Evolutionary conservation across 768 basidiomycete species (phyloP), one percentile per base, ranked within the genome.

Genomic region (Rhizopogon vulgaris): DNA sequence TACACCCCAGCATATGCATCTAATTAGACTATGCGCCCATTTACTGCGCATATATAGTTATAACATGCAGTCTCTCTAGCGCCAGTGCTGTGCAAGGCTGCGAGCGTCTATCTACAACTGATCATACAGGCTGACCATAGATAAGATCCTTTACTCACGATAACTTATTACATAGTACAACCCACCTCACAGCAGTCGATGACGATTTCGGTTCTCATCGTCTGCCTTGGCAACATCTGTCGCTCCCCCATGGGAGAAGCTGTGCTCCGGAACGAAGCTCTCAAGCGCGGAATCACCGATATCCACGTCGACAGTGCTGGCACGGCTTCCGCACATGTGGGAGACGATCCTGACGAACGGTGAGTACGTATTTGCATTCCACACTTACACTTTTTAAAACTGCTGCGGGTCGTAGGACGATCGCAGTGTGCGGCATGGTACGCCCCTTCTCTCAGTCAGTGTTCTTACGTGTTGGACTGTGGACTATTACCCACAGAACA

Each of bases 191-290:
- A 10, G 18, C 15, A 45, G 10, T 34, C 68, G 55, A 62, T 70
- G 61, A 49, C 67, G 27, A 58, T 80, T 57, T 78, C 80, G 49
- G 86, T 85, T 28, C 78, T 92, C 45, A 68, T 90, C 54, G 87
- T 91, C 36, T 92, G 90, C 58, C 69, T 90, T 52, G 88, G 88
- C 11, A 91, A 91, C 63, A 90, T 91, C 53, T 91, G 91, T 63
- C 84, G 93, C 32, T 92, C 90, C 22, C 92, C 93, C 0, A 90
- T 95, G 83, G 93, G 91, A 28, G 90, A 94, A 70, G 93, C 91
- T 2, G 88, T 94, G 22, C 75, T 94, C 28, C 75, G 71, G 54
- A 76, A 90, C 49, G 77, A 82, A 52, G 88, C 87, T 8, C 69
- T 73, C 45, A 76, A 83, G 59, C 82, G 87, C 32, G 82, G 81